Base-by-base conservation (phyloP, 2,329 filamentous ascomycete genomes). In the Taxawa tesnikishii region DNA sequence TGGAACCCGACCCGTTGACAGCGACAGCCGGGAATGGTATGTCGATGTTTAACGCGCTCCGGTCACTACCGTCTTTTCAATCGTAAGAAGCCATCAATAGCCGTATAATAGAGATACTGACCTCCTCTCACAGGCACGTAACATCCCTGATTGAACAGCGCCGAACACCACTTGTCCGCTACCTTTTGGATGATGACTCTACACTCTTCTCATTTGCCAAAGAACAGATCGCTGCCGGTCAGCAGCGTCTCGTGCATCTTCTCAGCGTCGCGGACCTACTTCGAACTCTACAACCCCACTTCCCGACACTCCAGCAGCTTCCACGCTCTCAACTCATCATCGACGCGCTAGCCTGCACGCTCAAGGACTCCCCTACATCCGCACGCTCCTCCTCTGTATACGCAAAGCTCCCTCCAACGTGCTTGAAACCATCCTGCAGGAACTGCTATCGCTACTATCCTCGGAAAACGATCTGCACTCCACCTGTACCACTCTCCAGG, bases 1-100 rank as follows among this genome's bases (percentile, higher is more conserved):
- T n/a, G n/a, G n/a, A n/a, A n/a, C n/a, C n/a, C n/a, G n/a, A n/a
- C n/a, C n/a, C n/a, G n/a, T n/a, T n/a, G n/a, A n/a, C n/a, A n/a
- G n/a, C n/a, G n/a, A n/a, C n/a, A n/a, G n/a, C n/a, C n/a, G n/a
- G n/a, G n/a, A n/a, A n/a, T n/a, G n/a, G n/a, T n/a, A n/a, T n/a
- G n/a, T n/a, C n/a, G n/a, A n/a, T 23, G 42, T 53, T 79, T 6
- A 72, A 83, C 42, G 75, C 78, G 8, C 54, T 82, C 6, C 71
- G 82, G 21, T 78, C 70, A 36, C 56, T 83, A 12, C 65, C 71
- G 3, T 88, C 83, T 2, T 87, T 87, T 7, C 34, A 32, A 26
- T n/a, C 25, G 34, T 32, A 21, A 11, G 34, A 28, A n/a, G 15
- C 9, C 5, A 14, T 3, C 14, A 6, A 10, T 14, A 5, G 6